Evolutionary conservation across 176 grass and related monocot species (phyloP).

Genomic region (Oryza coarctata): DNA sequence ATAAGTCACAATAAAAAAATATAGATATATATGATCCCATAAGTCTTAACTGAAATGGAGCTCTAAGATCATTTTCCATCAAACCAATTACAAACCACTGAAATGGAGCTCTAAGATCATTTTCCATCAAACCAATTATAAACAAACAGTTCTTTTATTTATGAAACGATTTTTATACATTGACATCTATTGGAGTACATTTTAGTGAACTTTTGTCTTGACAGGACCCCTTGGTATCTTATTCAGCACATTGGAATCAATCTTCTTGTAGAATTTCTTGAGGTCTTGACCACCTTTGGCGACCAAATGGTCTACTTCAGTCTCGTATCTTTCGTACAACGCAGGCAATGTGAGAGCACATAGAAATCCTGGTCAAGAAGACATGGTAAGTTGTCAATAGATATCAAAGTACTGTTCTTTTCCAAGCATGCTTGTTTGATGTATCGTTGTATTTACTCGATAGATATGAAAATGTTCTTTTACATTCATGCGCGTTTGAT

Average conservation of each 20-base stretch:
- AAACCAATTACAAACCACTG: not conserved
- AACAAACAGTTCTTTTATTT: not conserved
- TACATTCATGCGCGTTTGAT: not conserved
- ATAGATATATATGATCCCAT: no score
- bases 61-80: not conserved
- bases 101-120: not conserved
- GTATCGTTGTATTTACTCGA: not conserved
- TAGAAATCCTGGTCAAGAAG: constrained; percentile 55
- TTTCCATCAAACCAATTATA: not conserved
- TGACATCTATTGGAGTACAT: not conserved
- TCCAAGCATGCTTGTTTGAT: not conserved
- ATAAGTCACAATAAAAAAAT: not conserved
- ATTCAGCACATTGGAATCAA: constrained; percentile 74
- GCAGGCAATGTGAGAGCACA: constrained; percentile 60
- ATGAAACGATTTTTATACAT: not conserved
- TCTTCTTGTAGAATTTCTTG: constrained; percentile 63
- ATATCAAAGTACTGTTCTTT: not conserved
- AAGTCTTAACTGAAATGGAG: not conserved
- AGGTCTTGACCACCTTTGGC: constrained; percentile 61
- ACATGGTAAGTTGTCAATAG: not conserved
- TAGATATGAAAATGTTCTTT: not conserved
- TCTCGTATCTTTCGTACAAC: constrained; percentile 74
- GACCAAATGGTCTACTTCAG: constrained; percentile 64
- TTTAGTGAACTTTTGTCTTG: constrained; percentile 44
- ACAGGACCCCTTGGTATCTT: constrained; percentile 87